Percentiles rank a stretch among this genome's conserved stretches.
These are phyloP conservation scores for Podila horticola DNA, from an alignment of 192 early-diverging fungal genomes.

Conservation along the genomic window DNA sequence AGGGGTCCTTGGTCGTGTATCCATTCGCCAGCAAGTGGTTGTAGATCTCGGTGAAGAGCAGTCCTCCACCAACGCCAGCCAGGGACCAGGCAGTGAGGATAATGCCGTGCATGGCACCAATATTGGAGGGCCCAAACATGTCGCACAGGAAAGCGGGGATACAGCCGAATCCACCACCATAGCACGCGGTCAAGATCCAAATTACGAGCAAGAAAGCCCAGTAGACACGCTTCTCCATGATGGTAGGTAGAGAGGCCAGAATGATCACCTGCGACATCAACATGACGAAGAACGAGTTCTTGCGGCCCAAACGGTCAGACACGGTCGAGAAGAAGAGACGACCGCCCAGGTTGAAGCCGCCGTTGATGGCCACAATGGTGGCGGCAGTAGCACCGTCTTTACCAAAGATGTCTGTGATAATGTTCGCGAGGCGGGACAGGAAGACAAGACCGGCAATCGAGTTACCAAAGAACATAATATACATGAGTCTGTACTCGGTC, in stretches of 20 bases:
- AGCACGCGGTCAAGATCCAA: slow-evolving; percentile 72
- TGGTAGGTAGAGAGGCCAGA: slow-evolving; percentile 62
- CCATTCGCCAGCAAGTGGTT: slow-evolving; percentile 46
- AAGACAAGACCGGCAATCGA: slow-evolving; percentile 66
- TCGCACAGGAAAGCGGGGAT: slow-evolving; percentile 78
- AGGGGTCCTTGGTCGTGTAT: slow-evolving; percentile 58
- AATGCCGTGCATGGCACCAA: slow-evolving; percentile 74
- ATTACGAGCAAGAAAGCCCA: slow-evolving; percentile 65
- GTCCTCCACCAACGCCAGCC: slow-evolving; percentile 73
- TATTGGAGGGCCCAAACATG: slow-evolving; percentile 79
- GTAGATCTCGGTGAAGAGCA: slow-evolving; percentile 70
- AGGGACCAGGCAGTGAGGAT: slow-evolving; percentile 80
- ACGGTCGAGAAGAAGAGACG: slow-evolving; percentile 63
- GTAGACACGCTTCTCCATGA: slow-evolving; percentile 62
- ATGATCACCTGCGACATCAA: slow-evolving; percentile 66
- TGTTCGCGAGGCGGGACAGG: slow-evolving; percentile 63
- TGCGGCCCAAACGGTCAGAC: slow-evolving; percentile 70
- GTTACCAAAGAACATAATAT: slow-evolving; percentile 64
- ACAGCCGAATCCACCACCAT: slow-evolving; percentile 78
- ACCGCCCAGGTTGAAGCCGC: slow-evolving; percentile 64
- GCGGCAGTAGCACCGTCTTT: slow-evolving; percentile 14
- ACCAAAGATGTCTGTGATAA: slow-evolving; percentile 64
- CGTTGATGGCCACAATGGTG: slow-evolving; percentile 64
- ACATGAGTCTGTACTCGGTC: slow-evolving; percentile 67
- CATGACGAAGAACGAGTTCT: slow-evolving; percentile 69